phyloP scores from a whole-genome alignment of 352 stramenopile species.

The Globisporangium rhizosaccharum region DNA sequence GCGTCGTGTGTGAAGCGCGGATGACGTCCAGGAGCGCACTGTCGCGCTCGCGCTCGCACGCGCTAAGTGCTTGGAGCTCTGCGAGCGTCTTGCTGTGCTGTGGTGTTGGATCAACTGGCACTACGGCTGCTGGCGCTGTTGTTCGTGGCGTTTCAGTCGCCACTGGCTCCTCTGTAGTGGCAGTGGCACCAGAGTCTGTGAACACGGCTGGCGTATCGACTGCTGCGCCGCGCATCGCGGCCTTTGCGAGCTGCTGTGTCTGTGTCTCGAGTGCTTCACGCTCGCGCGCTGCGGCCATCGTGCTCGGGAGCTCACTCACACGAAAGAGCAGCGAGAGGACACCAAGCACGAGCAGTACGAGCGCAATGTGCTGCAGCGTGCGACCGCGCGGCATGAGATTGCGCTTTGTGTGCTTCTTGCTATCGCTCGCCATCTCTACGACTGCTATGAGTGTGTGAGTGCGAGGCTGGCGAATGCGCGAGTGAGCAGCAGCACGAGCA shows the following conservation, averaged over 20 bases:
- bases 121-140: background rate
- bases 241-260: background rate
- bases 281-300: background rate
- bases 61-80: conserved; percentile 2
- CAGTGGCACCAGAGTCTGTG: too few relatives aligned
- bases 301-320: background rate
- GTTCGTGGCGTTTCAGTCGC: background rate
- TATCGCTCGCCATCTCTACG: too few relatives aligned
- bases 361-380: background rate
- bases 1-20: conserved; percentile 4
- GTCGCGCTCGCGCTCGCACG: conserved; percentile 9
- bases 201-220: too few relatives aligned
- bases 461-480: too few relatives aligned
- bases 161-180: too few relatives aligned
- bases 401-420: too few relatives aligned
- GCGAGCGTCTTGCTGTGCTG: background rate
- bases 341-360: background rate
- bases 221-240: too few relatives aligned
- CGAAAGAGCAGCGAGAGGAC: background rate
- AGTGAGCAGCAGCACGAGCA: too few relatives aligned
- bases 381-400: too few relatives aligned
- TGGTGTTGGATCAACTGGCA: background rate
- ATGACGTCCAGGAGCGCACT: conserved; percentile 8
- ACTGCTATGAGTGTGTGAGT: too few relatives aligned
- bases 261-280: too few relatives aligned